Evolutionary conservation across 805 yeast species (phyloP), one percentile per base, ranked within the genome.

Genomic region (Starmerella sirachaensis): DNA sequence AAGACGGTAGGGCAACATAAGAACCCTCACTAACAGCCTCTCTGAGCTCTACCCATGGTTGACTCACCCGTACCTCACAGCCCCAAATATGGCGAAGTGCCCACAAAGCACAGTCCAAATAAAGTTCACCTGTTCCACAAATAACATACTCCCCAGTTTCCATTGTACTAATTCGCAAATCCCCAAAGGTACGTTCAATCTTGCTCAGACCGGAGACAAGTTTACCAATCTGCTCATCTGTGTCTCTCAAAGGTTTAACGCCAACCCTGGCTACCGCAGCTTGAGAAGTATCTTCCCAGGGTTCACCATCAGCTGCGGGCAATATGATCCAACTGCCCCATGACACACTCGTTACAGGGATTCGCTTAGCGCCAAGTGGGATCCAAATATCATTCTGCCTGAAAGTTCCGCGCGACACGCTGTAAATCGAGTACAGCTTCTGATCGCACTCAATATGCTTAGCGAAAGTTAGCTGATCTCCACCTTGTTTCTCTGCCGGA

Each of bases 121-220:
- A 83, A 13, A 88, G 50, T 53, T 91, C 97, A 6, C 98, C 98
- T 8, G 83, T 72, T 0, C 91, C 95, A 19, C 76, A 52, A 0
- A 91, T 55, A 1, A 76, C 74, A 54, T 79, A 83, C 50, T 85
- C 96, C 2, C 96, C 95, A 35, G 86, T 78, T 47, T 82, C 93
- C 54, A 84, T 94, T 1, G 79, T 83, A 45, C 69, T 73, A n/a
- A 81, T 62, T 16, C 67, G 67, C 25, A 75, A 65, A 3, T 85
- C 78, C 8, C 78, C 68, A 52, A 82, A 86, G 1, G 76, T 62
- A 47, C 69, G 71, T 49, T 69, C 69, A 20, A 81, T 60, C 39
- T 65, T 70, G 41, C 78, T 65, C 33, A 91, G 60, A 0, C 84
- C 86, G n/a, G 72, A 75, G 11, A 77, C 61, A 48, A 91, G 62